Percentiles rank a stretch among this genome's conserved stretches.
phyloP scores from a whole-genome alignment of 192 early-diverging fungal species.

The Rhizophagus clarus region DNA sequence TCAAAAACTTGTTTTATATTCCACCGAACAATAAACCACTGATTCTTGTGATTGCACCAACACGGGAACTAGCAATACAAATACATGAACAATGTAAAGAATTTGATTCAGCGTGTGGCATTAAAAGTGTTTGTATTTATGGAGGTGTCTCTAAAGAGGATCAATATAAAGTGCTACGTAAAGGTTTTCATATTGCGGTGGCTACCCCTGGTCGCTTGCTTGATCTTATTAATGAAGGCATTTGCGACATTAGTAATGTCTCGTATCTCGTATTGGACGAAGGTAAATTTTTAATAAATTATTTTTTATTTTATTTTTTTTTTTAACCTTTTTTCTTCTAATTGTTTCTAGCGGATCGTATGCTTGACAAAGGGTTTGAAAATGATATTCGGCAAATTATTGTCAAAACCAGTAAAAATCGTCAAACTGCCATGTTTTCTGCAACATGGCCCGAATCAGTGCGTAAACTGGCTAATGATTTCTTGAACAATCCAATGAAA shows the following conservation, averaged over 20 bases:
- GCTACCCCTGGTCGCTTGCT: slow-evolving; percentile 96
- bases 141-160: slow-evolving; percentile 86
- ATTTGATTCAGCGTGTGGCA: slow-evolving; percentile 64
- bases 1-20: slow-evolving; percentile 64
- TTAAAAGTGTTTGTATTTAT: slow-evolving; percentile 80
- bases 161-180: slow-evolving; percentile 54
- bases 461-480: slow-evolving; percentile 82
- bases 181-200: slow-evolving; percentile 77
- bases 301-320: background rate
- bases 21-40: slow-evolving; percentile 63
- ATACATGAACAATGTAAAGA: slow-evolving; percentile 84
- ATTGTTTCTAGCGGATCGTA: slow-evolving; percentile 76
- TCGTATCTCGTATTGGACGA: slow-evolving; percentile 94
- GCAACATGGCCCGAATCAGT: slow-evolving; percentile 95
- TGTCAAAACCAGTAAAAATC: slow-evolving; percentile 66
- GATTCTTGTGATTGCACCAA: slow-evolving; percentile 89
- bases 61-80: slow-evolving; percentile 96
- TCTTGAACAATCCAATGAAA: slow-evolving; percentile 75
- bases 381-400: slow-evolving; percentile 88
- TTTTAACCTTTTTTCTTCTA: background rate
- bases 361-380: slow-evolving; percentile 96
- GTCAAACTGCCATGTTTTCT: slow-evolving; percentile 95
- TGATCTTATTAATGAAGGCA: slow-evolving; percentile 86
- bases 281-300: slow-evolving; percentile 26
- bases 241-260: slow-evolving; percentile 76